Evolutionary conservation across 768 basidiomycete genomes (phyloP), one percentile per base, ranked within the genome.

Genomic region (Mycena pura): DNA sequence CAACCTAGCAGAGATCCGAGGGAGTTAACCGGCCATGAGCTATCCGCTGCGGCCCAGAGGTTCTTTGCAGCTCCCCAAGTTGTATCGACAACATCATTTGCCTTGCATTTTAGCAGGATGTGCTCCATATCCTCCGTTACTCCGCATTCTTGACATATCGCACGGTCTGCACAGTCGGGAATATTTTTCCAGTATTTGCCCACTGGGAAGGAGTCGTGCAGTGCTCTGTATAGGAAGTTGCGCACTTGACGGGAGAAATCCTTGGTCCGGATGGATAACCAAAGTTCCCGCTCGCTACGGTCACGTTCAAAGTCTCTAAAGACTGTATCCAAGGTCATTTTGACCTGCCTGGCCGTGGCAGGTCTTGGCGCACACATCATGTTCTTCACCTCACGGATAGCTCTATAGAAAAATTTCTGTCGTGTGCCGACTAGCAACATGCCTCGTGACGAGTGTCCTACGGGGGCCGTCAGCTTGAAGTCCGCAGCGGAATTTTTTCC

Each of bases 121-220:
- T 52, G 50, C 21, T 52, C 50, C 1, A 52, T 10, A 24, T 52
- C 50, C 21, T 52, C 50, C 1, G 28, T 25, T 15, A 28, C 39
- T 8, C 31, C n/a, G 28, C 50, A 40, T 24, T 21, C 11, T n/a
- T 21, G 25, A 21, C 53, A 45, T 1, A 45, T 45, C 3, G 29
- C 41, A 10, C 22, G 53, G 1, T 55, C 41, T 25, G 24, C 49
- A 27, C 49, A 51, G 3, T 51, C 34, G 3, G 49, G 49, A 5
- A 51, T 39, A 24, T 55, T 40, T n/a, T 31, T 55, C 53, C 53
- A 55, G 41, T 24, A 55, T 11, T 1, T 19, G 15, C 41, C 52
- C 1, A 55, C 45, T 1, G 29, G 21, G 36, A 44, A 43, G 9
- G 53, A 27, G 8, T 28, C 31, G 41, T 55, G 53, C 3, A 45